Conservation (phyloP, 768 basidiomycete genomes). For the Lactarius hengduanensis region DNA sequence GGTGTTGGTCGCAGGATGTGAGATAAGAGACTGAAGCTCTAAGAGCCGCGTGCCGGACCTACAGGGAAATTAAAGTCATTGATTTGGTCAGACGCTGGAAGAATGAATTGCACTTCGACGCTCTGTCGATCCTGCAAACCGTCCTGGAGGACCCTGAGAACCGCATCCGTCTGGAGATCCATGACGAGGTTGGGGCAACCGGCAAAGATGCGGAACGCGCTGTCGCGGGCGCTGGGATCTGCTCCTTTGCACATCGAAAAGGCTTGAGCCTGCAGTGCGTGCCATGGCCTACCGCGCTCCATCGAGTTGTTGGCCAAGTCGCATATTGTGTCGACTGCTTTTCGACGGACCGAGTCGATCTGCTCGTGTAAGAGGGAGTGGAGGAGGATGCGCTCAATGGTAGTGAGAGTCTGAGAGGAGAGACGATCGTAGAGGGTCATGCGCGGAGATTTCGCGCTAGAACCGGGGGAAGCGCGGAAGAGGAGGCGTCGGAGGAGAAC, state of each 20-base stretch:
- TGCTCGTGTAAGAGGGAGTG: conserved; percentile 66
- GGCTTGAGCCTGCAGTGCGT: conserved; percentile 68
- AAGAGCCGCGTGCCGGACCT: conserved; percentile 76
- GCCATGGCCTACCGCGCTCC: conserved; percentile 76
- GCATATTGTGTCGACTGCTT: conserved; percentile 71
- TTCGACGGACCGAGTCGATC: conserved; percentile 56
- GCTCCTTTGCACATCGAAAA: conserved; percentile 59
- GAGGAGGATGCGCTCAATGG: conserved; percentile 70
- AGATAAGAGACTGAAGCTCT: conserved; percentile 70
- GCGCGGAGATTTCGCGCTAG: conserved; percentile 38
- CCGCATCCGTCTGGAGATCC: conserved; percentile 71
- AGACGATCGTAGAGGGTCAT: conserved; percentile 77
- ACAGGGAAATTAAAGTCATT: conserved; percentile 3
- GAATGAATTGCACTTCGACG: conserved; percentile 52
- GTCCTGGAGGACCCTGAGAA: conserved; percentile 61
- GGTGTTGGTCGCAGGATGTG: conserved; percentile 55
- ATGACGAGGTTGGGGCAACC: conserved; percentile 74
- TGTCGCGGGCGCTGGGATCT: conserved; percentile 35
- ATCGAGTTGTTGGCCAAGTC: conserved; percentile 77
- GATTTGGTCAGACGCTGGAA: background rate
- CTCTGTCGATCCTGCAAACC: conserved; percentile 67
- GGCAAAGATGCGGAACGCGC: conserved; percentile 67
- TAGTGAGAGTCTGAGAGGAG: conserved; percentile 59
- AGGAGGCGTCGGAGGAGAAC: conserved; percentile 77
- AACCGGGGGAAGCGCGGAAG: conserved; percentile 56